Evolutionary conservation across 768 basidiomycete species (phyloP), one percentile per base, ranked within the genome.

Genomic region (Candolleomyces eurysporus): DNA sequence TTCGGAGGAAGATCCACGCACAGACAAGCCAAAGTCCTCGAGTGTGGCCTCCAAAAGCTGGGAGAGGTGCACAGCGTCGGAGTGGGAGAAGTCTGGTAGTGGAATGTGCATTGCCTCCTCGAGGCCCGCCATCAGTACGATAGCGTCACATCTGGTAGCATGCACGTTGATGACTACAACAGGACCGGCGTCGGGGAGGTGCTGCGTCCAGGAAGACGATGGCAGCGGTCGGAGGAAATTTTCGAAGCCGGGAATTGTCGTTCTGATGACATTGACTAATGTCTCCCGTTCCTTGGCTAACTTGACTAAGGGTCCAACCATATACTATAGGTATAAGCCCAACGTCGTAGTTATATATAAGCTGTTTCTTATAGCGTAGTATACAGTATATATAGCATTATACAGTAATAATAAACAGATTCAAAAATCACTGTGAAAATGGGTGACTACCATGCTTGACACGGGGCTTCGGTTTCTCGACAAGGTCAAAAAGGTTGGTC

Each of bases 161-260:
- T 68, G 64, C 21, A 71, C 61, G 43, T 79, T 80, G 52, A 80
- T 65, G 14, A 81, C 59, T 19, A 78, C 72, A n/a, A 76, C 68
- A 5, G 76, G 75, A 2, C 75, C 67, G 14, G 32, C 21, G 16
- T 48, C 53, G 17, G 65, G 67, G 16, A 66, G 56, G 16, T 53
- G 32, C 11, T 46, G 31, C n/a, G 61, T 21, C 6, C 64, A 42
- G 21, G 43, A 19, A 1, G 62, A 49, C n/a, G 36, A 40, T 16
- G 50, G 19, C n/a, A 36, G 40, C 17, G 70, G 67, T 14, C 31
- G 59, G 9, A 72, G 57, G 55, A 72, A 72, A 48, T 64, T 61
- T 36, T 64, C 61, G 59, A 71, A 71, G 0, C 63, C 67, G 4
- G 67, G 48, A 4, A 69, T 42, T 48, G 39, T 50, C 7, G 22